Evolutionary conservation across 345 rosid genomes (phyloP).

Genomic region (Bruguiera gymnorhiza): DNA sequence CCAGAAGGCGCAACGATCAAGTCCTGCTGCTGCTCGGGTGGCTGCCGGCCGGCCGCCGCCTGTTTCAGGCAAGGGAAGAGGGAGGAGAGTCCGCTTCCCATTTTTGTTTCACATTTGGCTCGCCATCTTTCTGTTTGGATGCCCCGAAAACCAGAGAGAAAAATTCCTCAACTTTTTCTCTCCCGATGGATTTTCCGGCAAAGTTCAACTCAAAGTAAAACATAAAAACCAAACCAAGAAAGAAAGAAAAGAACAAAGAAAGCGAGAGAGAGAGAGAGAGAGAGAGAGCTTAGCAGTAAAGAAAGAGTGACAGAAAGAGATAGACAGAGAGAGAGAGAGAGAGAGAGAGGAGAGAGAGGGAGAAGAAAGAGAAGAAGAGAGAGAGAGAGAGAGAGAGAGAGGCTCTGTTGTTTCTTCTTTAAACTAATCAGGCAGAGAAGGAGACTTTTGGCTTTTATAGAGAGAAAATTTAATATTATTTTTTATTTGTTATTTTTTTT

Average conservation of each 20-base stretch:
- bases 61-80: constrained; percentile 67
- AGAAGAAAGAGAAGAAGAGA: neutral
- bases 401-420: too few relatives aligned
- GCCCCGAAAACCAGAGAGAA: constrained; percentile 21
- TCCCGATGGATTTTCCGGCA: neutral
- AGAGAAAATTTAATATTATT: too few relatives aligned
- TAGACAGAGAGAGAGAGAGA: neutral
- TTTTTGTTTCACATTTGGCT: constrained; percentile 65
- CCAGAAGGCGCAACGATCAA: constrained; percentile 48
- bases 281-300: neutral
- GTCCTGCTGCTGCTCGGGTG: constrained; percentile 41
- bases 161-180: neutral
- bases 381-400: too few relatives aligned
- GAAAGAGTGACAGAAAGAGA: constrained; percentile 4
- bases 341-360: neutral
- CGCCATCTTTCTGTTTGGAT: constrained; percentile 33
- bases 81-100: constrained; percentile 91
- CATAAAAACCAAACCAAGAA: neutral
- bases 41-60: constrained; percentile 18
- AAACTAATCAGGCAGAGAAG: too few relatives aligned
- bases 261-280: neutral
- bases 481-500: too few relatives aligned
- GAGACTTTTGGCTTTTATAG: too few relatives aligned
- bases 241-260: neutral
- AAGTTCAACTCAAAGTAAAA: neutral